Base-by-base conservation (phyloP, 805 yeast genomes). In the Metschnikowia cubensis region DNA sequence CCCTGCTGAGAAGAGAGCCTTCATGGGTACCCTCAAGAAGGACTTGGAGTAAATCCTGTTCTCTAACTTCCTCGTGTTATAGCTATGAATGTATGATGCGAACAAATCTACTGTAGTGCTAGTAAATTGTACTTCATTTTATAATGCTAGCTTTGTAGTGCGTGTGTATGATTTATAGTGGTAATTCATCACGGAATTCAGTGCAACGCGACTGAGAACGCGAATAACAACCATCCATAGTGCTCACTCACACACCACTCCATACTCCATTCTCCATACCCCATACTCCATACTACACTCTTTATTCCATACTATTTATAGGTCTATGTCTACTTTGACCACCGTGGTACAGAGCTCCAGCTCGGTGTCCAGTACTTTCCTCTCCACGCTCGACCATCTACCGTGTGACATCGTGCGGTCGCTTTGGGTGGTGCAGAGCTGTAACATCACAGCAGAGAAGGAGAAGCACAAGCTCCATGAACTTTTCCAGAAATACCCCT, bases 1-100 rank as follows among this genome's bases (percentile, higher is more conserved):
- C 73, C 96, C 97, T 70, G 98, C 97, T 77, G 99, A 94, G 85
- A 95, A 95, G 91, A 90, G 86, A 74, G 96, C 99, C 74, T 94
- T 94, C 92, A 71, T 91, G 83, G 99, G 99, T 83, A 92, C 99
- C 73, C 87, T 94, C 77, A 94, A 94, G 96, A 91, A 89, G 86
- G 97, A 91, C 79, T 84, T 89, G 75, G 80, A 83, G 45, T 47
- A 64, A 61, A 50, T 57, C 22, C 18, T 35, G 32, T 18, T 22
- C 33, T 32, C 38, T 18, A 15, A 15, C 17, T 14, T 41, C 42
- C 46, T 43, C 46, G 39, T 35, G 25, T 45, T 48, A 47, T 56
- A 50, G 58, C 35, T 56, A 54, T 54, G 54, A 48, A 49, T 51
- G 47, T 54, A 54, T 42, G 47, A 49, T 51, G 50, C 54, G 40